Conservation (phyloP, 2,329 filamentous ascomycete species). For the Sporothrix curviconia region DNA sequence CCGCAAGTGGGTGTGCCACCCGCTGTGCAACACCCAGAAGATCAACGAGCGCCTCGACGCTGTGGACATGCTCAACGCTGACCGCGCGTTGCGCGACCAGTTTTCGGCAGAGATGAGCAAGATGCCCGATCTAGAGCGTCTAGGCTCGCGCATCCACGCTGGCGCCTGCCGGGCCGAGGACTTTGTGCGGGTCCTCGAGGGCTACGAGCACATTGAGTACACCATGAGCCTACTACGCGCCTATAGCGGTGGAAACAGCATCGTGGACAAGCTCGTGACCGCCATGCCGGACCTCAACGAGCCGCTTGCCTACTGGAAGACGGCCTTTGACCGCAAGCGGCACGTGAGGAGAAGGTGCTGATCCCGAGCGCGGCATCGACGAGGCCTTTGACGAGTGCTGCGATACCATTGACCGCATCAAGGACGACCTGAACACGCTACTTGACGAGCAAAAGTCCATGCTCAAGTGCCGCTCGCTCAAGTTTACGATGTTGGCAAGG, state of each 20-base stretch:
- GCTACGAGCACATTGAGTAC: slow-evolving; percentile 96
- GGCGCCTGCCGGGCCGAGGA: slow-evolving; percentile 85
- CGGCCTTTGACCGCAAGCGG: slow-evolving; percentile 81
- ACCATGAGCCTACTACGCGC: slow-evolving; percentile 74
- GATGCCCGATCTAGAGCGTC: slow-evolving; percentile 86
- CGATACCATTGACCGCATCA: slow-evolving; percentile 67
- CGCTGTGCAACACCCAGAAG: slow-evolving; percentile 73
- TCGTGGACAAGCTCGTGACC: slow-evolving; percentile 75
- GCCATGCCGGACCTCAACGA: slow-evolving; percentile 79
- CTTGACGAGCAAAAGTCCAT: slow-evolving; percentile 65
- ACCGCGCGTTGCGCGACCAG: slow-evolving; percentile 71
- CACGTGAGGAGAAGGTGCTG: slow-evolving; percentile 70
- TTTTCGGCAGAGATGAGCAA: slow-evolving; percentile 84
- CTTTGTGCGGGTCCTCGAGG: slow-evolving; percentile 87
- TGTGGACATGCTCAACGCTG: slow-evolving; percentile 84
- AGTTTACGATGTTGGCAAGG: slow-evolving; percentile 87
- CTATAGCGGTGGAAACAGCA: slow-evolving; percentile 68
- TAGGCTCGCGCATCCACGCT: slow-evolving; percentile 92
- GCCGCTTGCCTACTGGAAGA: slow-evolving; percentile 77
- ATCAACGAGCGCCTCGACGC: slow-evolving; percentile 94
- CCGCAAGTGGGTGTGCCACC: slow-evolving; percentile 95
- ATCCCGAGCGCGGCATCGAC: slow-evolving; percentile 85
- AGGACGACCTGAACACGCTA: slow-evolving; percentile 63
- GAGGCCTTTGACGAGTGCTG: slow-evolving; percentile 85
- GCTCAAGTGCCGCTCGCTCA: slow-evolving; percentile 65